Evolutionary conservation across 2,329 filamentous ascomycete species (phyloP), one percentile per base, ranked within the genome.

Genomic region (Chaetomium sp.): DNA sequence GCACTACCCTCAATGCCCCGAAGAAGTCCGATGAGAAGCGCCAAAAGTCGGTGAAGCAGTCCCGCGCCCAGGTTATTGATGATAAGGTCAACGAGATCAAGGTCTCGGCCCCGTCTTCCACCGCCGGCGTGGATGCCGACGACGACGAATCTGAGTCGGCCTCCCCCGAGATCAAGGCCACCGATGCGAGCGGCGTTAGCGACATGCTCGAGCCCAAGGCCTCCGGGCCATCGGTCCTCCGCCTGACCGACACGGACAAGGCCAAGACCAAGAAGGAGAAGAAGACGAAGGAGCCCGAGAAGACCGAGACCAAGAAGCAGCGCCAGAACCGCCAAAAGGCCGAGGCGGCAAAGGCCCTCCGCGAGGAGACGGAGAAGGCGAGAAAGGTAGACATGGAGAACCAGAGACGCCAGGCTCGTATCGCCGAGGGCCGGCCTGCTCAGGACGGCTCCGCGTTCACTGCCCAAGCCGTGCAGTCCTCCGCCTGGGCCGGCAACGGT

Each of bases 261-360:
- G 73, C 52, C 47, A 68, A 70, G 61, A 64, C 66, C 56, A 65
- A 79, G 68, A 81, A 86, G 73, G 76, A 81, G 59, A 85, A 85
- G 72, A 74, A 78, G 60, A 84, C 84, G 73, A 76, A 80, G 65
- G 73, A 53, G 27, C 77, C 81, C 61, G 84, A 89, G 70, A 79
- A 81, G 49, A 81, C 80, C 14, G 88, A 96, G 77, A 88, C 87
- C 19, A 96, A 96, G 86, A 96, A 96, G 79, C 89, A 95, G 76
- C 86, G 91, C 58, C 91, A 96, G 76, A 94, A 96, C 75, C 83
- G 86, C 63, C 84, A 87, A 76, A 96, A 96, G 83, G 85, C 82
- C 40, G 91, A 96, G 73, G 86, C 84, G 56, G 84, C 85, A 66
- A 94, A 89, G 78, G 76, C 79, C 35, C 79, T 82, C 55, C 84